Evolutionary conservation across 306 rosid species (phyloP), one percentile per base, ranked within the genome.

Genomic region (Rubus idaeus): DNA sequence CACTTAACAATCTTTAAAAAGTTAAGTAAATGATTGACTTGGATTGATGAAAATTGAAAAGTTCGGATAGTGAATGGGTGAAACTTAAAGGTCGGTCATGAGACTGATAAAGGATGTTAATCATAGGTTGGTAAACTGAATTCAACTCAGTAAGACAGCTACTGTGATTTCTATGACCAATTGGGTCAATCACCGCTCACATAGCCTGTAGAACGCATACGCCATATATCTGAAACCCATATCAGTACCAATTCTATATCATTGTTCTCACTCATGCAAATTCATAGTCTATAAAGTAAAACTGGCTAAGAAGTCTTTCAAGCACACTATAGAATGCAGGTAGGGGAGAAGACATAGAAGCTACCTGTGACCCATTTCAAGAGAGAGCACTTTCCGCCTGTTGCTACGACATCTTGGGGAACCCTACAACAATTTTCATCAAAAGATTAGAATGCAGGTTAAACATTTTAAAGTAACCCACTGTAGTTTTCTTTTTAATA

Each of bases 401-500:
- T 92, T 14, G 98, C 97, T 55, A 91, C 92, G 68, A 91, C 93
- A 88, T 95, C 98, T 83, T 95, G 99, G 45, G 99, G 91, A 85
- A 95, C 91, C 99, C 98, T 96, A 66, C 26, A 74, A 55, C 21
- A 68, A 67, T 26, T 79, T 50, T 62, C 55, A 35, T 40, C 56
- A 21, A 13, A 72, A 46, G 6, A 73, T 81, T 44, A 84, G 80
- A 40, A 11, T 14, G 37, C 18, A 68, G n/a, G 73, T 11, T 46
- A 45, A 68, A 20, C 0, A 44, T 51, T 44, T 61, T 30, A 62
- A 79, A 72, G 14, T 5, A 41, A 21, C 55, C 55, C 71, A 41
- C 20, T 44, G 21, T 52, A 47, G 46, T 21, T 46, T 37, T 21
- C 42, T n/a, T 58, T 63, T 18, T 7, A 37, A 26, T 16, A 20